phyloP scores from a whole-genome alignment of 169 alveolate species.

The Besnoitia besnoiti region DNA sequence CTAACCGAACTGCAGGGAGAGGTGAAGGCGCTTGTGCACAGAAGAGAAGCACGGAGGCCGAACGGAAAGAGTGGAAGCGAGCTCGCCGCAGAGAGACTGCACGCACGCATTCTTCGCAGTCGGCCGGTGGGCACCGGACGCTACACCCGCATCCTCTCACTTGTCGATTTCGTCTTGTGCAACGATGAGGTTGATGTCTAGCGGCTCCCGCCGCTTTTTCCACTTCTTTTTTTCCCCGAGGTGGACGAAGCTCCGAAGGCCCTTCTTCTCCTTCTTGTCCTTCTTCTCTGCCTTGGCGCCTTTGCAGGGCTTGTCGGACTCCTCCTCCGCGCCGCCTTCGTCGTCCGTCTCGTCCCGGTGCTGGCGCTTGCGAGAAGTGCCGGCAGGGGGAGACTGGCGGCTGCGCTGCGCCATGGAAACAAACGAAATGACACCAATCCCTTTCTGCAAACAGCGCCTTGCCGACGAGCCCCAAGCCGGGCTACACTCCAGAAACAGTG shows the following conservation, averaged over 20 bases:
- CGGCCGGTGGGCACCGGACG: too few relatives aligned
- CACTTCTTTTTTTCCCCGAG: neutral
- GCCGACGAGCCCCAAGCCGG: too few relatives aligned
- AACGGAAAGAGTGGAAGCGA: neutral
- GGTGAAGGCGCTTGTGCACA: too few relatives aligned
- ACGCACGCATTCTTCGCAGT: neutral
- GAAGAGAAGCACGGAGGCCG: too few relatives aligned
- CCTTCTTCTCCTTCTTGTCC: neutral
- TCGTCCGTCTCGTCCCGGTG: slow-evolving; percentile 3
- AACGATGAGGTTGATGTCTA: slow-evolving; percentile 25
- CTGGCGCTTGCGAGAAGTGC: slow-evolving; percentile 6
- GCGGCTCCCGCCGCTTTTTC: slow-evolving; percentile 33
- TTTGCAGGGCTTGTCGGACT: neutral
- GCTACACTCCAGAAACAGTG: too few relatives aligned
- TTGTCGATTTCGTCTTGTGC: slow-evolving; percentile 38
- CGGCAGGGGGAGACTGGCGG: neutral
- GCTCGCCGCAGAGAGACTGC: too few relatives aligned
- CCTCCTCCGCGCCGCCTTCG: neutral
- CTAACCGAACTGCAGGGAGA: too few relatives aligned
- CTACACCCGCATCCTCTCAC: too few relatives aligned
- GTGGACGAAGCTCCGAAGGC: neutral
- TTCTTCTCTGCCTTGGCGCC: neutral
- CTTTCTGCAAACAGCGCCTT: too few relatives aligned
- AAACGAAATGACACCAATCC: too few relatives aligned
- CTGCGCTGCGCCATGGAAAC: neutral